Percentiles rank a stretch among this genome's conserved stretches.
Evolutionary conservation across 495 filamentous ascomycete genomes (phyloP).

Genomic region (Xylaria curta): DNA sequence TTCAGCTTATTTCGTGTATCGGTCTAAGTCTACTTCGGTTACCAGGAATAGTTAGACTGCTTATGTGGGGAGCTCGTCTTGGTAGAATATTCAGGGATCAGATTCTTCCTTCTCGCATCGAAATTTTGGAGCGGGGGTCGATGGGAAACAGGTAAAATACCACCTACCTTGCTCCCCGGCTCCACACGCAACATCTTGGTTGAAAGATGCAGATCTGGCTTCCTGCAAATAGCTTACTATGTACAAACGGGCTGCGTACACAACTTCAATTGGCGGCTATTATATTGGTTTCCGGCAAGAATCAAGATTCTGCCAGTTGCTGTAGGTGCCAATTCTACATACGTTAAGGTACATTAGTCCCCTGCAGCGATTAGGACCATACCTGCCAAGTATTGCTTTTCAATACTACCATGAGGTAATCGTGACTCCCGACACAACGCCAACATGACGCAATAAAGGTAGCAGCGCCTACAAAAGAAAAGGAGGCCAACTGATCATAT

Average conservation of each 20-base stretch:
- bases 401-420: slow-evolving; percentile 22
- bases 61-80: neutral
- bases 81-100: neutral
- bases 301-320: neutral
- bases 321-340: neutral
- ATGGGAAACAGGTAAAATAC: slow-evolving; percentile 16
- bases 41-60: neutral
- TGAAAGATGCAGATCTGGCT: neutral
- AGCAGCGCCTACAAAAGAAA: neutral
- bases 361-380: neutral
- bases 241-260: too few species aligned
- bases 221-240: neutral
- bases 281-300: neutral
- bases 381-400: neutral
- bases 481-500: neutral
- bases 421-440: neutral
- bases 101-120: slow-evolving; percentile 14
- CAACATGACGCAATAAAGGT: slow-evolving; percentile 1
- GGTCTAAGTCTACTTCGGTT: too few species aligned
- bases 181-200: neutral
- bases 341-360: neutral
- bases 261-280: neutral
- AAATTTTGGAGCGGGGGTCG: neutral
- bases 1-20: too few species aligned
- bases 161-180: neutral